Base-by-base conservation (phyloP, 2,329 filamentous ascomycete species). In the Fusarium aywerte region DNA sequence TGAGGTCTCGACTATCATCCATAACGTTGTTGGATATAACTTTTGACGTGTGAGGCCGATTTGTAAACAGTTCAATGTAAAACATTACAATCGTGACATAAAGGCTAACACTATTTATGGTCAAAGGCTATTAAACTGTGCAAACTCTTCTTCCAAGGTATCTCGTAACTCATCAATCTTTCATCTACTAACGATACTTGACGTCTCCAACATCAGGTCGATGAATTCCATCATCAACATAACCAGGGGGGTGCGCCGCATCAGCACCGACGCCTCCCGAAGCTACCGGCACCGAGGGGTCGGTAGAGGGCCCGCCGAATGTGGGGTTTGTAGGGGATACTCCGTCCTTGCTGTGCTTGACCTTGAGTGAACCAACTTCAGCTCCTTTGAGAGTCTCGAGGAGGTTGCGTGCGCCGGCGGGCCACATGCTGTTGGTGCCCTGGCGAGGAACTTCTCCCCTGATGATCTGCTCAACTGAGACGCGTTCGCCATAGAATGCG, bases 401-500 rank as follows among this genome's bases (percentile, higher is more conserved):
- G 2, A 80, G 62, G 4, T 63, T 61, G 9, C 73, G 73, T 4
- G 75, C 74, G 10, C 78, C 78, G 3, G 68, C 63, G 4, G 76
- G 76, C 78, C 77, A 79, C 72, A 70, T 71, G 23, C 73, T 72
- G 15, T 56, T 57, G 9, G 71, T 55, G 6, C 65, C 69, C 35
- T 75, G 72, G 2, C 67, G 58, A 2, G 74, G 74, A 3, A 78
- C 71, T 7, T 76, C 71, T n/a, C 83, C 80, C 38, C 82, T 78
- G 23, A 87, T 74, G 53, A 87, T 86, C 61, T 79, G 78, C 23
- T 81, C 77, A 1, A 82, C 83, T 0, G 79, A 70, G 23, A 86
- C 73, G 6, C 74, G 69, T n/a, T 91, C 83, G 21, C 90, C 90
- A 76, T 96, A 97, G 74, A 97, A 97, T 7, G 87, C 86, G 51